Base-by-base conservation (phyloP, 345 rosid genomes). In the Camelina neglecta region DNA sequence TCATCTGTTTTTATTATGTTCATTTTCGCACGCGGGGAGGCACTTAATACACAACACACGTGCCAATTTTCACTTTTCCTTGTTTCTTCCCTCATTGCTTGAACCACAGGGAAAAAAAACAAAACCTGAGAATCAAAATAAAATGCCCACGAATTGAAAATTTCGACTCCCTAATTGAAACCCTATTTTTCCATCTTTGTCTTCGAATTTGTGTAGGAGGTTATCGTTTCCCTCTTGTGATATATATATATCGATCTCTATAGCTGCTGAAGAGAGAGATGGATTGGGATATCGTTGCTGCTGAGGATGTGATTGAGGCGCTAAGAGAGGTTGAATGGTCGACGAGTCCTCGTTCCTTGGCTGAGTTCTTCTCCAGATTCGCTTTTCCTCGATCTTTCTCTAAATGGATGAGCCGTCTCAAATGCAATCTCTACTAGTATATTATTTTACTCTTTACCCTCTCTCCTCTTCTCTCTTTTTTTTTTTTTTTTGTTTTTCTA, bases 351-450 rank as follows among this genome's bases (percentile, higher is more conserved):
- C 82, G 82, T 62, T 69, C 82, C 4, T 38, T 79, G 7, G 57
- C 66, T 3, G 79, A 79, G 75, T 79, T 79, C 62, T 79, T 79
- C 82, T 79, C 82, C 60, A 68, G 79, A 79, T 79, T 79, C 50
- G 72, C 82, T 18, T 79, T 79, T 33, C 82, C 82, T 74, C 82
- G 79, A 56, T 74, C 79, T 51, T 68, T 79, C 74, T 74, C 78
- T 64, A 79, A 69, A 64, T 79, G 79, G 82, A 74, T 64, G 75
- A 79, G 79, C 9, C 82, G 82, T 23, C 79, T 79, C 72, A 79
- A 79, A 69, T 79, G 82, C 82, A 79, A 79, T 74, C 75, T 79
- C 75, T 79, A 74, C 79, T 79, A 79, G 82, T 79, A 70, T 15
- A 49, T 49, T 15, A 49, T 49, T 11, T 35, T 35, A 35, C 45